phyloP scores from a whole-genome alignment of 768 basidiomycete species.

The Phanerochaete carnosa region DNA sequence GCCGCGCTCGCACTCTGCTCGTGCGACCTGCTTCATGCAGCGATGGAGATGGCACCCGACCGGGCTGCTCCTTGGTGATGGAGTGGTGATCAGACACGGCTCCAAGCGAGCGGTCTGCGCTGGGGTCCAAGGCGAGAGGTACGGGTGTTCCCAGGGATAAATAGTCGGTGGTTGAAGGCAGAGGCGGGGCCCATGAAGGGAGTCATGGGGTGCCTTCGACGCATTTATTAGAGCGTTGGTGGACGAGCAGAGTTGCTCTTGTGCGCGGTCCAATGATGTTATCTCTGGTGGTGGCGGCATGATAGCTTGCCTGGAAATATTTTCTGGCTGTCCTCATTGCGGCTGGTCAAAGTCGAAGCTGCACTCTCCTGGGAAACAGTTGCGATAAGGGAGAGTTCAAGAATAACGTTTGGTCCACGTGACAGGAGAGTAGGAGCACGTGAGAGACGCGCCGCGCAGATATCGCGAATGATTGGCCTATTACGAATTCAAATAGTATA shows the following conservation, averaged over 20 bases:
- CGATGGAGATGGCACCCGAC: conserved; percentile 16
- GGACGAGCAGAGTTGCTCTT: not conserved
- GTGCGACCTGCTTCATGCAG: not conserved
- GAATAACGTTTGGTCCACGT: not conserved
- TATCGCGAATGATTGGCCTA: not conserved
- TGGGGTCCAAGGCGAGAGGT: not conserved
- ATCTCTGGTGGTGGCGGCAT: not conserved
- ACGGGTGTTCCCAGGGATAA: not conserved
- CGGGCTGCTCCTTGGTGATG: conserved; percentile 29
- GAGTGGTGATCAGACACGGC: conserved; percentile 24
- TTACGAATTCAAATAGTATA: not conserved
- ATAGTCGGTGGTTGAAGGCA: not conserved
- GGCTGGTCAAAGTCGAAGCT: not conserved
- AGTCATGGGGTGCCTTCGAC: not conserved
- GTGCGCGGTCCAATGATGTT: not conserved
- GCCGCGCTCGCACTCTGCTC: conserved; percentile 9
- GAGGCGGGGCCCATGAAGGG: not conserved
- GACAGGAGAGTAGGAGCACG: not conserved
- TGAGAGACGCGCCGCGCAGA: not conserved
- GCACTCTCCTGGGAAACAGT: not conserved
- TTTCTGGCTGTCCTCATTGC: not conserved
- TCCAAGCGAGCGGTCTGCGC: not conserved
- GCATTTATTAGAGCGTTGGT: not conserved
- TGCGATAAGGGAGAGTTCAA: not conserved
- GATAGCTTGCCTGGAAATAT: not conserved